Evolutionary conservation across 1,139 yeast species (phyloP), one percentile per base, ranked within the genome.

Genomic region (Candida mesenterica): DNA sequence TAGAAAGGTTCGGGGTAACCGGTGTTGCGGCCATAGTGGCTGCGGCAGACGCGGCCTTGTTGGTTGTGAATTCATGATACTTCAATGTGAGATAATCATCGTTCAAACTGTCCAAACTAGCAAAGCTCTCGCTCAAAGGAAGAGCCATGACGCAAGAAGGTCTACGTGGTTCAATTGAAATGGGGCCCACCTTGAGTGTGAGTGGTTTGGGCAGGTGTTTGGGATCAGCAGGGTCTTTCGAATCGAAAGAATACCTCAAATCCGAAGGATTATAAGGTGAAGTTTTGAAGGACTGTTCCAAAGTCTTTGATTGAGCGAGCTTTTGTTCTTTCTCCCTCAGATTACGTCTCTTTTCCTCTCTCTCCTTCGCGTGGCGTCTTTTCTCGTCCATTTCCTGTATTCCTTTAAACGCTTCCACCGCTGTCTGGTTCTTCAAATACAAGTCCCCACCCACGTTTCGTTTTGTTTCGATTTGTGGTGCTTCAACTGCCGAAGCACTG

Each of bases 81-180:
- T 67, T 67, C 37, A 52, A 48, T 16, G 55, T 46, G 35, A 70
- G 55, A 39, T 65, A 69, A 35, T 81, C 87, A 47, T 82, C 83
- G 52, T 81, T 81, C 38, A 77, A 71, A 51, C 89, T 81, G 52
- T 83, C 89, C 52, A 84, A 62, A 0, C 90, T 82, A 1, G 90
- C 92, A 65, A 82, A 82, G 45, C 89, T 81, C 34, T 83, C 86
- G 44, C 78, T 80, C 14, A 81, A 68, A 0, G 89, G 87, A 30
- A 83, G 55, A 14, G 81, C 59, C 49, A 70, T 63, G 3, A 66
- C 68, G 2, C 73, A 66, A 1, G 68, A 58, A 1, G 62, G 55
- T 33, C 68, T 44, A 24, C 59, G 43, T 14, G 42, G 46, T 4
- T 49, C 44, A 12, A 58, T 66, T 51, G 50, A 47, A 36, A 60